These are phyloP conservation scores for Phytophthora ohioensis DNA, from an alignment of 352 stramenopile genomes.

Conservation along the genomic window DNA sequence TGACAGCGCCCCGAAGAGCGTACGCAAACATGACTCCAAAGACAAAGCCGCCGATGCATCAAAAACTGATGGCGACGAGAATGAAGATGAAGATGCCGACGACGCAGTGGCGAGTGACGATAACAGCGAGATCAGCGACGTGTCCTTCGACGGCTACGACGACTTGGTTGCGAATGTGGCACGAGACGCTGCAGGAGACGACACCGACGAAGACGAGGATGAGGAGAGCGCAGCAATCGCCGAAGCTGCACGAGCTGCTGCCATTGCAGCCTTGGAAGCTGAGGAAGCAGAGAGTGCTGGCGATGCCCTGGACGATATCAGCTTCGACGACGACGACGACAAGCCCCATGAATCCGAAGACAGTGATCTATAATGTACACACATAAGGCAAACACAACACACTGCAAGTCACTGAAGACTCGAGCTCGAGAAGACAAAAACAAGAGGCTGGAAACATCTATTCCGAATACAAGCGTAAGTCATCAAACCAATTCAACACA, in stretches of 20 bases:
- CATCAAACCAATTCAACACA: slow-evolving; percentile 15
- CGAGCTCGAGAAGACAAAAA: slow-evolving; percentile 6
- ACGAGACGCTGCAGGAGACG: slow-evolving; percentile 16
- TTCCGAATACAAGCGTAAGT: slow-evolving; percentile 39
- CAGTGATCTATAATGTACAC: slow-evolving; percentile 55
- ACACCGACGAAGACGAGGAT: slow-evolving; percentile 43
- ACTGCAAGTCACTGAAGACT: slow-evolving; percentile 1
- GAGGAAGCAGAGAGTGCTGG: slow-evolving; percentile 31
- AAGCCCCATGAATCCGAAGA: slow-evolving; percentile 60
- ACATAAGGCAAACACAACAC: background rate
- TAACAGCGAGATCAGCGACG: slow-evolving; percentile 84
- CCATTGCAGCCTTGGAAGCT: slow-evolving; percentile 46
- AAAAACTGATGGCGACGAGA: slow-evolving; percentile 30
- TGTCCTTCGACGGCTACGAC: slow-evolving; percentile 72
- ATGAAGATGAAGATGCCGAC: slow-evolving; percentile 12
- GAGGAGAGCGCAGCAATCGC: slow-evolving; percentile 21
- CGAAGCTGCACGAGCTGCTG: slow-evolving; percentile 32
- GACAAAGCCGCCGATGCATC: slow-evolving; percentile 24
- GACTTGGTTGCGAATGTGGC: slow-evolving; percentile 55
- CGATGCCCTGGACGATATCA: slow-evolving; percentile 57
- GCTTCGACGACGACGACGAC: slow-evolving; percentile 41
- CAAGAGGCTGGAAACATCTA: slow-evolving; percentile 44
- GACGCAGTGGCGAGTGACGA: slow-evolving; percentile 33
- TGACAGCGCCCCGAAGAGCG: slow-evolving; percentile 14
- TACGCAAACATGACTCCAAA: slow-evolving; percentile 9